Base-by-base conservation (phyloP, 352 stramenopile genomes). In the Pythium phragmiticola region DNA sequence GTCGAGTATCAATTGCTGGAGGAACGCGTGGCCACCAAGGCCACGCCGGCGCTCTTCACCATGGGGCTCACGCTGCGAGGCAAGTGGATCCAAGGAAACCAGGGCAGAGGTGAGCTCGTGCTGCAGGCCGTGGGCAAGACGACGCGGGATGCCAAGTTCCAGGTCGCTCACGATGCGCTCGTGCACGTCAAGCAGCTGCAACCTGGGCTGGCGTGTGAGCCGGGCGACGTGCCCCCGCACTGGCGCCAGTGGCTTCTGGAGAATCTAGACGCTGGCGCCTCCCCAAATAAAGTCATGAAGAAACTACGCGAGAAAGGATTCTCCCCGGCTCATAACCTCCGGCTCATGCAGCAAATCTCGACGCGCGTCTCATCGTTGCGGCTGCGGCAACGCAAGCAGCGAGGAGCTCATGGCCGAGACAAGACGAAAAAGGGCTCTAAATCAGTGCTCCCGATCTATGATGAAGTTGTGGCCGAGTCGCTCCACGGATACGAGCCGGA, bases 101-200 rank as follows among this genome's bases (percentile, higher is more conserved):
- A 74, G n/a, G 48, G 52, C 36, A n/a, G 34, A 39, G 34, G 11
- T 13, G 69, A 79, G 51, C 60, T 67, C 28, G 70, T 46, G 26
- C 64, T 90, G 3, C 73, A 81, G 60, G 70, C 69, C 1, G 57
- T 75, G 4, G 82, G 82, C 0, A 82, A 74, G 55, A 84, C 76
- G 4, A 88, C 80, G 2, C 78, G 78, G 57, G 82, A 93, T 50
- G 82, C 84, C 55, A 93, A 93, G 53, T 87, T 89, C 68, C 80
- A 81, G 51, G 82, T 71, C 41, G 84, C 82, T 1, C 77, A 91
- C 53, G 70, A 72, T 28, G 84, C 69, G 13, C 49, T 92, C 16
- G 67, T 76, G 26, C 75, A 71, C 43, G 70, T 90, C 19, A 76
- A 80, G 41, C 82, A 82, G 50, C 68, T 91, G 9, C 80, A 88